Evolutionary conservation across 108 stramenopile species (phyloP).

Genomic region (Pseudonitzschia delicatissima): DNA sequence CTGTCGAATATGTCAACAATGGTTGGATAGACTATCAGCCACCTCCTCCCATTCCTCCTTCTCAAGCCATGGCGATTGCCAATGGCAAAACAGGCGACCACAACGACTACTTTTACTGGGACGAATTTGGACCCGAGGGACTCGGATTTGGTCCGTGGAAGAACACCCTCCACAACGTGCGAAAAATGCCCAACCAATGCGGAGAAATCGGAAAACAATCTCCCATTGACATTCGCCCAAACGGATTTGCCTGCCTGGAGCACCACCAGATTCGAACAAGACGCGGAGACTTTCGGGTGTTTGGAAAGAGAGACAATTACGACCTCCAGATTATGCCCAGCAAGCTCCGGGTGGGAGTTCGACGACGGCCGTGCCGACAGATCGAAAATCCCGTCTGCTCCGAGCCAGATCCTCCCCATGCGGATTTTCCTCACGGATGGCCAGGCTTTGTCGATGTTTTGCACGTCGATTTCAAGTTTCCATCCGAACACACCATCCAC

Average conservation of each 20-base stretch:
- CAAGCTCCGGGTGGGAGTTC: constrained; percentile 41
- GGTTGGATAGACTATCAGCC: constrained; percentile 23
- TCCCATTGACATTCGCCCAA: constrained; percentile 71
- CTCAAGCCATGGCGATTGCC: neutral
- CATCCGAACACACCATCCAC: constrained; percentile 69
- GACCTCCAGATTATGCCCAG: constrained; percentile 30
- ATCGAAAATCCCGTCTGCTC: constrained; percentile 18
- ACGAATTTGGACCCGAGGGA: constrained; percentile 40
- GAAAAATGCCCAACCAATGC: constrained; percentile 32
- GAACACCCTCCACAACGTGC: constrained; percentile 21
- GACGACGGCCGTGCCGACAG: constrained; percentile 43
- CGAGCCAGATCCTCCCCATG: constrained; percentile 58
- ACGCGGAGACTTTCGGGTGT: constrained; percentile 42
- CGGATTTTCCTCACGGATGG: constrained; percentile 79
- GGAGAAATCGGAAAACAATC: constrained; percentile 50
- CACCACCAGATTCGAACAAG: constrained; percentile 45
- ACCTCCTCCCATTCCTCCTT: constrained; percentile 1
- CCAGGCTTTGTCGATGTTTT: constrained; percentile 52
- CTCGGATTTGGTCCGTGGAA: constrained; percentile 40
- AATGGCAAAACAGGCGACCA: neutral
- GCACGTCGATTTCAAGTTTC: constrained; percentile 86
- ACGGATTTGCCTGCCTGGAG: constrained; percentile 48
- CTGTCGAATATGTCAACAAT: constrained; percentile 41
- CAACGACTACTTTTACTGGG: constrained; percentile 35
- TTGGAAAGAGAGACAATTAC: neutral